A percentile compares a stretch with the other conserved stretches of the same genome.
Conservation (phyloP, 352 stramenopile species). For the Pythium coloratum region DNA sequence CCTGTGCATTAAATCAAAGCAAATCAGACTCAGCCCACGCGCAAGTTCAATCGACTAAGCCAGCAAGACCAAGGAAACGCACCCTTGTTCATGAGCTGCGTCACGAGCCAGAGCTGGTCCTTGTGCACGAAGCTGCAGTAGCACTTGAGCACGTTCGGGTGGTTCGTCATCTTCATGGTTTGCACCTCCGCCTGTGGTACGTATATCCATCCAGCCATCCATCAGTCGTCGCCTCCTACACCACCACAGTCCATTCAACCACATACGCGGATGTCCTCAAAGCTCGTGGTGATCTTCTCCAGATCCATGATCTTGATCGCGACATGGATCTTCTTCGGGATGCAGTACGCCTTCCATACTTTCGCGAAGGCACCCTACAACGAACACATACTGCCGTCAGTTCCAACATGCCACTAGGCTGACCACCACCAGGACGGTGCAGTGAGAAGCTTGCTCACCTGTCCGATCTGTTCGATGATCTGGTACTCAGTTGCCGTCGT, state of each 20-base stretch:
- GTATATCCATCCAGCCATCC: slow-evolving; percentile 22
- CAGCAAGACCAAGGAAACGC: slow-evolving; percentile 7
- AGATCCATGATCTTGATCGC: slow-evolving; percentile 99
- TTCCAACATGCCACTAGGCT: too few relatives aligned
- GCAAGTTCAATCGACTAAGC: not conserved
- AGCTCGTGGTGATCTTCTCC: slow-evolving; percentile 97
- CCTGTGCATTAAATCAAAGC: slow-evolving; percentile 30
- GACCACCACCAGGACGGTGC: not conserved
- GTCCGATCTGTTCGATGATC: slow-evolving; percentile 90
- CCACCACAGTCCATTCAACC: not conserved
- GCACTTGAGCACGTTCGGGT: slow-evolving; percentile 97
- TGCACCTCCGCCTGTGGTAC: slow-evolving; percentile 90
- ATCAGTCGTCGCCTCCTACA: not conserved
- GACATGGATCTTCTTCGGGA: slow-evolving; percentile 85
- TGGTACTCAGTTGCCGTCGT: slow-evolving; percentile 82
- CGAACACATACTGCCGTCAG: not conserved
- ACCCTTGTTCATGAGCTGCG: slow-evolving; percentile 98
- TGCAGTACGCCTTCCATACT: slow-evolving; percentile 95
- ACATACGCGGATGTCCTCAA: slow-evolving; percentile 87
- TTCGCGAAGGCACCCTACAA: slow-evolving; percentile 96
- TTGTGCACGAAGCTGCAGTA: slow-evolving; percentile 98
- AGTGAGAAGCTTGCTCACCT: slow-evolving; percentile 34
- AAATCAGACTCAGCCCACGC: slow-evolving; percentile 4
- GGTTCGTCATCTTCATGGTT: slow-evolving; percentile 98
- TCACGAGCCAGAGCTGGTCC: slow-evolving; percentile 98